Percentiles rank a stretch among this genome's conserved stretches.
Evolutionary conservation across 1,139 yeast species (phyloP).

Genomic region (Spathaspora sp.): DNA sequence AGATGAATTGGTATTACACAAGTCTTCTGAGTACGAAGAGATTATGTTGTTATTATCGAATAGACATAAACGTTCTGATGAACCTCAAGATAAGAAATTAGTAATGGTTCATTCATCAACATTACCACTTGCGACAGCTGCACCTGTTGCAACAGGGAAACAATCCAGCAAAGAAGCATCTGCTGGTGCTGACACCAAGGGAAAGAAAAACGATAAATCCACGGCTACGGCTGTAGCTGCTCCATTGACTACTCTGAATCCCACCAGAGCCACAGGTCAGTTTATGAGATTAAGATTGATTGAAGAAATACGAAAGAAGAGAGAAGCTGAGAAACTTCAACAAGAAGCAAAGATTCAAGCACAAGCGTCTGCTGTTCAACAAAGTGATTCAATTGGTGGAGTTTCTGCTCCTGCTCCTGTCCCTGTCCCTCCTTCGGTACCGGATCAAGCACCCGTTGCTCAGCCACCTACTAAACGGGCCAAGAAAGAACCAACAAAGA

Average conservation of each 20-base stretch:
- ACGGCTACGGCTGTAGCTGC: constrained; percentile 19
- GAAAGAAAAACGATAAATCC: constrained; percentile 25
- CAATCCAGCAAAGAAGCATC: constrained; percentile 20
- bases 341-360: constrained; percentile 39
- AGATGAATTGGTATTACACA: constrained; percentile 55
- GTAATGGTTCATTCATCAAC: constrained; percentile 41
- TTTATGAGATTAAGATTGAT: constrained; percentile 49
- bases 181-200: constrained; percentile 22
- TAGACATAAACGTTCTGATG: constrained; percentile 40
- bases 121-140: constrained; percentile 19
- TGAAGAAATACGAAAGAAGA: constrained; percentile 47
- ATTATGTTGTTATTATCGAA: constrained; percentile 62
- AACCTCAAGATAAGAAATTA: constrained; percentile 38
- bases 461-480: constrained; percentile 6
- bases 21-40: constrained; percentile 86
- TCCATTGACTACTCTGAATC: constrained; percentile 16
- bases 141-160: constrained; percentile 18
- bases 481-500: constrained; percentile 6
- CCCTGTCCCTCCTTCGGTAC: constrained; percentile 7
- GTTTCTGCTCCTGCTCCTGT: constrained; percentile 7
- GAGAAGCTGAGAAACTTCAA: constrained; percentile 44
- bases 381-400: constrained; percentile 5
- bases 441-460: constrained; percentile 8
- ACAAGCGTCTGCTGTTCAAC: constrained; percentile 22
- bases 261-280: constrained; percentile 38